phyloP scores from a whole-genome alignment of 1,284 basidiomycete species.

The Trichosporon sp. region DNA sequence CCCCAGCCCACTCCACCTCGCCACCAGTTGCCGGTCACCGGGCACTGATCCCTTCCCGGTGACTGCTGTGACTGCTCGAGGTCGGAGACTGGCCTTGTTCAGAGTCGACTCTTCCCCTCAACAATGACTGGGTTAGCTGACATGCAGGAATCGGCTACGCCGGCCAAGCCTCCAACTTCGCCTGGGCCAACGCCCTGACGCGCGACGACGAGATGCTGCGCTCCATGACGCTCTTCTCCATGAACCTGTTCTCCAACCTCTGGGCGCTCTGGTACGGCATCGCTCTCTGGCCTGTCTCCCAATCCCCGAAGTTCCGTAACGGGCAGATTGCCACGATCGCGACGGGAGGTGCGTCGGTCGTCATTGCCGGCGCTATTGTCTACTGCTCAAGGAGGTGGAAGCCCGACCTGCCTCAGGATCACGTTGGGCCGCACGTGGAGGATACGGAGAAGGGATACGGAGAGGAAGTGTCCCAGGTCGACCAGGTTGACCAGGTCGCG shows the following conservation, averaged over 20 bases:
- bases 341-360: conserved; percentile 38
- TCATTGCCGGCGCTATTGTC: conserved; percentile 40
- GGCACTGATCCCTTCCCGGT: too few relatives aligned
- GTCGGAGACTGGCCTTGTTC: too few relatives aligned
- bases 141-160: conserved; percentile 40
- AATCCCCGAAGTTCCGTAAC: conserved; percentile 45
- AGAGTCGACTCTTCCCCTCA: too few relatives aligned
- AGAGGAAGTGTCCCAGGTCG: neutral
- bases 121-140: too few relatives aligned
- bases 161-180: conserved; percentile 52
- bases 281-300: conserved; percentile 45
- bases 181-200: conserved; percentile 50
- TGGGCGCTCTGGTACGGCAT: conserved; percentile 50
- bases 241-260: conserved; percentile 41
- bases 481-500: neutral
- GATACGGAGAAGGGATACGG: conserved; percentile 21
- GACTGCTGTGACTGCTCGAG: too few relatives aligned
- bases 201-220: conserved; percentile 51
- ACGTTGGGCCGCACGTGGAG: conserved; percentile 10
- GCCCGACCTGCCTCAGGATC: conserved; percentile 26
- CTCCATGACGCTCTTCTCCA: conserved; percentile 45
- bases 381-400: conserved; percentile 39
- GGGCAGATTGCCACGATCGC: conserved; percentile 51
- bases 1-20: too few relatives aligned
- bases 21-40: too few relatives aligned